Conservation (phyloP, 2,329 filamentous ascomycete species). For the Penicillium digitatum region DNA sequence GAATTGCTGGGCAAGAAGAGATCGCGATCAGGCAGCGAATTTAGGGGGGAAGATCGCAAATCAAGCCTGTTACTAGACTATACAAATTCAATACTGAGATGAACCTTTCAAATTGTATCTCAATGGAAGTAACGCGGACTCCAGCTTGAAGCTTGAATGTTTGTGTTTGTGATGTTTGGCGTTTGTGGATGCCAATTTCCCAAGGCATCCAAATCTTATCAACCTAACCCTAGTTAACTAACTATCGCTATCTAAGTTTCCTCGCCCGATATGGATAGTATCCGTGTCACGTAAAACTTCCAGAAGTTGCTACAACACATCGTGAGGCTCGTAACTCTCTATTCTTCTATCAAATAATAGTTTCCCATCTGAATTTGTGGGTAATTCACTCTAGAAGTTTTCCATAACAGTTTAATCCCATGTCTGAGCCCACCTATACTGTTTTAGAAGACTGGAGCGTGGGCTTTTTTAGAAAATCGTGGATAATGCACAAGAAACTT, state of each 20-base stretch:
- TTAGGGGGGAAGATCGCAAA: background rate
- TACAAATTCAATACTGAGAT: background rate
- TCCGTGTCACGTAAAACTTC: background rate
- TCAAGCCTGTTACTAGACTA: background rate
- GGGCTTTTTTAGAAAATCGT: background rate
- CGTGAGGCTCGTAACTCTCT: background rate
- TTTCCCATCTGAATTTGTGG: too few species aligned
- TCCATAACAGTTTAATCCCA: background rate
- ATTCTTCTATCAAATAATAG: background rate
- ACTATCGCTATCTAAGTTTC: slow-evolving; percentile 4
- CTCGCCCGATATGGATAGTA: background rate
- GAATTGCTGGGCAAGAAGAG: background rate
- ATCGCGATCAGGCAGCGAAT: background rate
- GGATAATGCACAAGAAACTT: background rate
- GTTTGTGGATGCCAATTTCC: background rate
- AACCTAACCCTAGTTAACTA: too few species aligned
- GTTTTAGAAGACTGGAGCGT: background rate
- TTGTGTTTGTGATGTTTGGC: slow-evolving; percentile 12
- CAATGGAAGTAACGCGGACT: background rate
- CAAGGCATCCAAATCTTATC: slow-evolving; percentile 1
- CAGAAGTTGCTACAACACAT: background rate
- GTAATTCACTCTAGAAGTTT: background rate
- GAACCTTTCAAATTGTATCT: background rate
- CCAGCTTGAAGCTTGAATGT: slow-evolving; percentile 7
- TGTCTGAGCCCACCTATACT: too few species aligned